Conservation (phyloP, 2,329 filamentous ascomycete genomes). For the Alternaria panax region DNA sequence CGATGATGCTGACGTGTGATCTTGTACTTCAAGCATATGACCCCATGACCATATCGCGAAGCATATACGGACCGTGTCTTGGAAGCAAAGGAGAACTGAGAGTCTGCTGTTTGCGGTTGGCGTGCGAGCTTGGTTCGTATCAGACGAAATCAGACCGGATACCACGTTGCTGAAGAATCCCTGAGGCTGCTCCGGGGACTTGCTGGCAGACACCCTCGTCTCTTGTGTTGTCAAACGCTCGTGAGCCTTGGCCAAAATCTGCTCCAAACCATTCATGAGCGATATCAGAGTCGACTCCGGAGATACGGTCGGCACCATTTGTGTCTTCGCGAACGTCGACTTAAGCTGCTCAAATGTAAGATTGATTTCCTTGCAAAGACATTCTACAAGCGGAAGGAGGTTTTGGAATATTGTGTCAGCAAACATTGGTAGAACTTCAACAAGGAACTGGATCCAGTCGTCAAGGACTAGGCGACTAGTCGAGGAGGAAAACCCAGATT, state of each 20-base stretch:
- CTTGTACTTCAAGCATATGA: slow-evolving; percentile 64
- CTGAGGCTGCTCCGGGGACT: slow-evolving; percentile 82
- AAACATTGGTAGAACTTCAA: slow-evolving; percentile 84
- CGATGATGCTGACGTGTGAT: slow-evolving; percentile 75
- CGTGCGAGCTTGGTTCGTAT: slow-evolving; percentile 77
- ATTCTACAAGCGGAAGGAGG: slow-evolving; percentile 88
- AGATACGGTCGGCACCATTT: slow-evolving; percentile 40
- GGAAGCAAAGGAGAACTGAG: slow-evolving; percentile 94
- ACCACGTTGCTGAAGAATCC: slow-evolving; percentile 96
- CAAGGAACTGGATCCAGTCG: slow-evolving; percentile 88
- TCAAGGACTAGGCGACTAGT: slow-evolving; percentile 81
- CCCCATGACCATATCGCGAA: slow-evolving; percentile 96
- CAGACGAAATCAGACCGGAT: slow-evolving; percentile 84
- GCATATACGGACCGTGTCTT: slow-evolving; percentile 91
- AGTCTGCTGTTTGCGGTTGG: slow-evolving; percentile 91
- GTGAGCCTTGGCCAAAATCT: slow-evolving; percentile 86
- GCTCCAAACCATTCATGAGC: slow-evolving; percentile 92
- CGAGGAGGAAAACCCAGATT: slow-evolving; percentile 77
- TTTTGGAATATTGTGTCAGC: slow-evolving; percentile 86
- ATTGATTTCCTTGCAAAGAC: slow-evolving; percentile 80
- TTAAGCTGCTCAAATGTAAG: slow-evolving; percentile 75
- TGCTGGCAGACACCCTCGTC: slow-evolving; percentile 69
- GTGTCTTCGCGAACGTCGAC: slow-evolving; percentile 62
- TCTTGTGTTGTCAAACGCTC: slow-evolving; percentile 82
- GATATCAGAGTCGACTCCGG: slow-evolving; percentile 80